These are phyloP conservation scores for Xylariales sp. DNA, from an alignment of 2,329 filamentous ascomycete genomes.

Conservation along the genomic window DNA sequence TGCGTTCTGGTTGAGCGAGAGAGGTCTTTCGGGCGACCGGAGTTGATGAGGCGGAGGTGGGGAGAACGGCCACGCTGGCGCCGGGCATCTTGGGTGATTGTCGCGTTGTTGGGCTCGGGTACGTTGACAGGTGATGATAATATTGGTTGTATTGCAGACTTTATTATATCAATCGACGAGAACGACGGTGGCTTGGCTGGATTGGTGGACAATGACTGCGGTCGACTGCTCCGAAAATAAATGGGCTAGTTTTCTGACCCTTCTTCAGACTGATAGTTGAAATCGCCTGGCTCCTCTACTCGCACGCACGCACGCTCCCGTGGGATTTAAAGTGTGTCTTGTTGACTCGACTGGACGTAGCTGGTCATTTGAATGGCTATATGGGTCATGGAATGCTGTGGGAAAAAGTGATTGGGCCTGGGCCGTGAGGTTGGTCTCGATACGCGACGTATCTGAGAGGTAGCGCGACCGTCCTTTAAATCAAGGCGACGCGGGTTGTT, in stretches of 20 bases:
- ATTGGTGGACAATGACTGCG: conserved; percentile 42
- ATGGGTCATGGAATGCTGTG: conserved; percentile 66
- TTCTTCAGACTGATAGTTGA: conserved; percentile 69
- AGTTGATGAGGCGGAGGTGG: conserved; percentile 72
- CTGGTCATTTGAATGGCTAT: conserved; percentile 65
- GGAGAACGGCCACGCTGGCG: conserved; percentile 73
- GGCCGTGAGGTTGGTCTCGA: conserved; percentile 47
- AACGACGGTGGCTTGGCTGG: conserved; percentile 33
- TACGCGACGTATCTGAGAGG: conserved; percentile 48
- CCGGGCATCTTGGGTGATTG: conserved; percentile 71
- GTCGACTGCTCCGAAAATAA: conserved; percentile 44
- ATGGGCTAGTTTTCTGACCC: conserved; percentile 45
- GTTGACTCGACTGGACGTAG: conserved; percentile 61
- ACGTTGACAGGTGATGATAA: conserved; percentile 33
- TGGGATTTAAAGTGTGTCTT: conserved; percentile 78
- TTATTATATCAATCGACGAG: conserved; percentile 39
- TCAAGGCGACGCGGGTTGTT: conserved; percentile 46
- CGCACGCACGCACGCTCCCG: conserved; percentile 71
- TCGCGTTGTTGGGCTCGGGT: conserved; percentile 43
- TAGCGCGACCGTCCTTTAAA: conserved; percentile 48
- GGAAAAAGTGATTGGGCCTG: conserved; percentile 53
- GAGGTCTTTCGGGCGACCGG: conserved; percentile 80
- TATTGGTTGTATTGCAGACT: conserved; percentile 22
- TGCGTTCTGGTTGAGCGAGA: conserved; percentile 84
- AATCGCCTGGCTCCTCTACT: conserved; percentile 68